Base-by-base conservation (phyloP, 352 stramenopile species). In the Phytopythium mirpurense region DNA sequence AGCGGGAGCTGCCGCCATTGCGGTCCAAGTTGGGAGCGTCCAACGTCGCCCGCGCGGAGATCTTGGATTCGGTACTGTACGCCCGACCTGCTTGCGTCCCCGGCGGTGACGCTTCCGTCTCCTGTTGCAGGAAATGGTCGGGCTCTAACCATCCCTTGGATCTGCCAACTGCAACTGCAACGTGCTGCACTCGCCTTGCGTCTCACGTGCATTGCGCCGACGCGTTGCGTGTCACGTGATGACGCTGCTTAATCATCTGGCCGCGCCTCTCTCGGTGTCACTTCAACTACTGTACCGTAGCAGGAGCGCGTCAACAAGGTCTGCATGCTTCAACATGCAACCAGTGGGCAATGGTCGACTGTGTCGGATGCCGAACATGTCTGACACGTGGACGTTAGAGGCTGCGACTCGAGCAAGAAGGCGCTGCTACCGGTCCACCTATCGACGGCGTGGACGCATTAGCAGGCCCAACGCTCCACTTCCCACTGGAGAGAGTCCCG, bases 401-500 rank as follows among this genome's bases (percentile, higher is more conserved):
- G 47, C 56, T 54, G 2, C 41, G 56, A 9, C 12, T 72, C 44
- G 27, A 24, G 10, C 15, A 34, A 14, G 18, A 41, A 12, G 16
- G 12, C 8, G 34, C 55, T 8, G 53, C 23, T 29, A 12, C 23
- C 0, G 19, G 40, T 26, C 10, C 38, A 19, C 12, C 36, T 10
- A 26, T n/a, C n/a, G 10, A 3, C 5, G 12, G 41, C 0, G 5
- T 47, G 41, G 23, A 19, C 4, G 14, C 23, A 19, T 21, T 14
- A 31, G 41, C 40, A 15, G n/a, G 9, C 21, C 51, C 42, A 24
- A 53, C 11, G 0, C 47, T 80, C n/a, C 21, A 16, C 24, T 85
- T 76, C 44, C 68, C 74, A 18, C 51, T 88, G 31, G 46, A 49
- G 43, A 64, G 67, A n/a, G n/a, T 88, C 14, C 32, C 56, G 26